Evolutionary conservation across 2,329 filamentous ascomycete genomes (phyloP).

Genomic region (Colletotrichum noveboracense): DNA sequence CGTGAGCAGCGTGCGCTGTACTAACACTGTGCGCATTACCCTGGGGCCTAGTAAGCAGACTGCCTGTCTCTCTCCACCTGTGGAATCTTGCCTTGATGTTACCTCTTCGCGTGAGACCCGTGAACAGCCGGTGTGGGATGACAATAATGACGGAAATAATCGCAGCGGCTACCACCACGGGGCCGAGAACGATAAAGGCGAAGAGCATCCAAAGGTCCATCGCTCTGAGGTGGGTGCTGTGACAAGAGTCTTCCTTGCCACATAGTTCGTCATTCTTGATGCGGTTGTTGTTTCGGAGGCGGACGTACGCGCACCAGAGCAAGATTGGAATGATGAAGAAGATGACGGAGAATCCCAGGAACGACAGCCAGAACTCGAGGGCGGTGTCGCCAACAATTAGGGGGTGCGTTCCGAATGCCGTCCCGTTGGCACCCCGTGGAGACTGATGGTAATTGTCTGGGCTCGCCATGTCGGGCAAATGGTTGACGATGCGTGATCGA

Average conservation of each 20-base stretch:
- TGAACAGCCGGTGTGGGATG: neutral
- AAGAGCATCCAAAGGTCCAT: neutral
- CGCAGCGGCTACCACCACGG: neutral
- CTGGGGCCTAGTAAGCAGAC: neutral
- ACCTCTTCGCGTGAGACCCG: neutral
- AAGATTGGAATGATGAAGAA: neutral
- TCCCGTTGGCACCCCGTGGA: neutral
- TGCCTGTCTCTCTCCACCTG: neutral
- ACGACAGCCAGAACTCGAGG: neutral
- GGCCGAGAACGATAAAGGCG: neutral
- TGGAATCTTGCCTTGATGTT: neutral
- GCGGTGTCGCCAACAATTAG: neutral
- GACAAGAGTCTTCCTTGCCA: neutral
- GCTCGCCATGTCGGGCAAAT: neutral
- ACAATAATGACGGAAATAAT: neutral
- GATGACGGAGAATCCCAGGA: neutral
- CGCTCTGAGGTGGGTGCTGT: neutral
- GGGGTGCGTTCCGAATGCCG: neutral
- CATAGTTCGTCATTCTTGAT: neutral
- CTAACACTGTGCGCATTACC: neutral
- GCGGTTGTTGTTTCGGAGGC: neutral
- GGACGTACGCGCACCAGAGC: neutral
- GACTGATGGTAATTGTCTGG: neutral
- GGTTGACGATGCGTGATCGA: neutral
- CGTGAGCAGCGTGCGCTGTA: neutral